These are phyloP conservation scores for Botrytis paeoniae DNA, from an alignment of 2,329 filamentous ascomycete genomes.

Conservation along the genomic window DNA sequence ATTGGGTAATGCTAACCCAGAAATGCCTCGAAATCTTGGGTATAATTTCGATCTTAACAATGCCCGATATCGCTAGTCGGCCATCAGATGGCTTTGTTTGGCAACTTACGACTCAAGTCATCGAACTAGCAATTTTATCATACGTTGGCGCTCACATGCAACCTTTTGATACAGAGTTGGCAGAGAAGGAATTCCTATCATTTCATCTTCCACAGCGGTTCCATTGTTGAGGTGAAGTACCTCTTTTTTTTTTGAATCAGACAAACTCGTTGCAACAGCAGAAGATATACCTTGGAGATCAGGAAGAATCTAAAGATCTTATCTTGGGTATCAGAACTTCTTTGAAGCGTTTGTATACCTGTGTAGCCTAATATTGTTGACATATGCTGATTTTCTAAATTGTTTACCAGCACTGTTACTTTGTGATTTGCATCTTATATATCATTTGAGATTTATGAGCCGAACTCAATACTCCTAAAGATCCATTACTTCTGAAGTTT, in stretches of 20 bases:
- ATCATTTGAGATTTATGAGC: not conserved
- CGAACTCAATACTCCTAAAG: not conserved
- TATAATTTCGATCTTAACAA: not conserved
- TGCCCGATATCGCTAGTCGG: not conserved
- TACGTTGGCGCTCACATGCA: constrained; percentile 25
- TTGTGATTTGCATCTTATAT: not conserved
- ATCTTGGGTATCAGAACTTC: not conserved
- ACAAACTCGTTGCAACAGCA: not conserved
- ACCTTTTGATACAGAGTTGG: constrained; percentile 14
- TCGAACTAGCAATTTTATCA: constrained; percentile 21
- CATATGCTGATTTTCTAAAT: not conserved
- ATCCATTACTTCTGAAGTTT: not conserved
- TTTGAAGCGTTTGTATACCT: not conserved
- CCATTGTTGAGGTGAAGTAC: not conserved
- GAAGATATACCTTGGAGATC: not conserved
- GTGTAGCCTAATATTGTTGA: not conserved
- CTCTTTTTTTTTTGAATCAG: not conserved
- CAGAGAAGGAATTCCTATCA: not conserved
- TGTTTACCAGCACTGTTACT: not conserved
- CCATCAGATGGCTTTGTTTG: not conserved
- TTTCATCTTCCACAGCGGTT: not conserved
- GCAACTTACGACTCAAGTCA: constrained; percentile 15
- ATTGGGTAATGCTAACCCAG: not conserved
- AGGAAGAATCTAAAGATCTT: not conserved
- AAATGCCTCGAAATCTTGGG: not conserved